phyloP scores from a whole-genome alignment of 179 eudicot species.

The Actinidia chinensis region DNA sequence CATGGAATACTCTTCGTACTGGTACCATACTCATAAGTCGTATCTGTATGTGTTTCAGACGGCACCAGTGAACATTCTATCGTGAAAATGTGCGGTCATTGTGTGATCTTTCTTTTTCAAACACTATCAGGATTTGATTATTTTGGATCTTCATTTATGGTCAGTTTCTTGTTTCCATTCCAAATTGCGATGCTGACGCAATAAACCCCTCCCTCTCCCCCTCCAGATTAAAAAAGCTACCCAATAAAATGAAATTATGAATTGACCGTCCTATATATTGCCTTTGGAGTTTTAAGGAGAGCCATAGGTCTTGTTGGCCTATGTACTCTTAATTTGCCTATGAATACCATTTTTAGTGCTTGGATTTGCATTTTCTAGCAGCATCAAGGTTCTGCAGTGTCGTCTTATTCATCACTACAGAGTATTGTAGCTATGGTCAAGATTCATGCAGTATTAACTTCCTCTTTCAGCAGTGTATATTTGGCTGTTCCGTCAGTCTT shows the following conservation, averaged over 20 bases:
- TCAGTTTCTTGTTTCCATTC: no score
- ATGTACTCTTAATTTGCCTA: background rate
- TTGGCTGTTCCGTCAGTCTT: background rate
- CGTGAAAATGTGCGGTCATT: no score
- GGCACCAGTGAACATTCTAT: no score
- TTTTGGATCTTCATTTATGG: no score
- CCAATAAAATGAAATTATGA: background rate
- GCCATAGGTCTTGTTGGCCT: background rate
- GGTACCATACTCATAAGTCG: no score
- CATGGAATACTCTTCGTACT: no score
- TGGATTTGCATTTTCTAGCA: background rate
- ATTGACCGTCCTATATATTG: background rate
- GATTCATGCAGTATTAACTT: background rate
- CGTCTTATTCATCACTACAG: background rate
- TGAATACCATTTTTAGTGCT: slow-evolving; percentile 5
- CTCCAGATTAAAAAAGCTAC: no score
- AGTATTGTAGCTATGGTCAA: background rate
- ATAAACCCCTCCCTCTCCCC: no score
- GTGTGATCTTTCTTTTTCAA: no score
- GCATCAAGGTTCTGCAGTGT: background rate
- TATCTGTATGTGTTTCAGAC: no score
- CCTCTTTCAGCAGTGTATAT: background rate
- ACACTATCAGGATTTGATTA: no score
- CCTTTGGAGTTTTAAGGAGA: background rate
- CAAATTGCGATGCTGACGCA: no score